phyloP scores from a whole-genome alignment of 164 flowering plant species.

The Tetracentron sinense region DNA sequence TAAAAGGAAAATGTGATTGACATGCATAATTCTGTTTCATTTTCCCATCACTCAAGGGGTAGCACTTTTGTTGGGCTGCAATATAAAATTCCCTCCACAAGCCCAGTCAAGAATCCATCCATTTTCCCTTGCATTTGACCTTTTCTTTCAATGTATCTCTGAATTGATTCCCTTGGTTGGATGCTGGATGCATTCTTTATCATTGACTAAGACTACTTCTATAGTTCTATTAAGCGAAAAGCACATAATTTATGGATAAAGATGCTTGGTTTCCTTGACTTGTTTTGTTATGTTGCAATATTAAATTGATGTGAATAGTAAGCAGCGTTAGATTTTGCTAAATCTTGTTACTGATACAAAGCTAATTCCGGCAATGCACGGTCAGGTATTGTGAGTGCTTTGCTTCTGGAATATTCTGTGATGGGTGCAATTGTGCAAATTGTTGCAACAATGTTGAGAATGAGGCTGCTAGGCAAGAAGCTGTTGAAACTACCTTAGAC shows the following conservation, averaged over 20 bases:
- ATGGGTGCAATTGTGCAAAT: slow-evolving; percentile 89
- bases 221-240: neutral
- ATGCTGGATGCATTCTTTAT: neutral
- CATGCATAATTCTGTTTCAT: neutral
- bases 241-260: neutral
- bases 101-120: neutral
- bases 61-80: neutral
- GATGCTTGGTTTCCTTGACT: neutral
- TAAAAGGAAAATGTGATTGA: neutral
- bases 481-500: slow-evolving; percentile 84
- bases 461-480: slow-evolving; percentile 80
- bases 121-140: neutral
- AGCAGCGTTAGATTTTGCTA: neutral
- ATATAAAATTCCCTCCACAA: neutral
- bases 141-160: too few species aligned
- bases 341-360: slow-evolving; percentile 1
- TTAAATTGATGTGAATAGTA: neutral
- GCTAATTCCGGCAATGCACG: slow-evolving; percentile 6
- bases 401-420: slow-evolving; percentile 92
- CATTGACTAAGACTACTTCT: too few species aligned
- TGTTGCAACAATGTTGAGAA: slow-evolving; percentile 85
- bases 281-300: neutral
- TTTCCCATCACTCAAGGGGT: neutral
- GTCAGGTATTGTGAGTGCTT: slow-evolving; percentile 97
- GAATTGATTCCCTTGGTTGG: neutral